These are phyloP conservation scores for Scedosporium dehoogii DNA, from an alignment of 2,329 filamentous ascomycete species.

Conservation along the genomic window DNA sequence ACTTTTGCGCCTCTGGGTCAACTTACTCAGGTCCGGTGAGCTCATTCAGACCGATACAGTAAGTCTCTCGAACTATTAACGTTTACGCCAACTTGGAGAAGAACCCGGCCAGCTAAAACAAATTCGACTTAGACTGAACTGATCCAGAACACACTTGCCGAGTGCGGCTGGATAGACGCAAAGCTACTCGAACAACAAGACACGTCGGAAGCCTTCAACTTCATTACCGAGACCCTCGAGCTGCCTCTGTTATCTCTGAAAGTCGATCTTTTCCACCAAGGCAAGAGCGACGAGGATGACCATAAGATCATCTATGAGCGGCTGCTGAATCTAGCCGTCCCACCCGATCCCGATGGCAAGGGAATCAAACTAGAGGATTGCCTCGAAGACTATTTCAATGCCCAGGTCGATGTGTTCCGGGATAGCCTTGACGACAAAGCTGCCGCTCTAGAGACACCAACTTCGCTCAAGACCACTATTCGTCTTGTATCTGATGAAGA, in stretches of 20 bases:
- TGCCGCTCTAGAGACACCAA: not conserved
- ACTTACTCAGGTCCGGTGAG: constrained; percentile 75
- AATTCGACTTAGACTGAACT: constrained; percentile 53
- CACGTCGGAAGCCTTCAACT: constrained; percentile 89
- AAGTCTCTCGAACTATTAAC: constrained; percentile 17
- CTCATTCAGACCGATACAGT: constrained; percentile 81
- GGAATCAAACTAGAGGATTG: constrained; percentile 80
- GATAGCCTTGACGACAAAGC: constrained; percentile 45
- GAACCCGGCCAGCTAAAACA: not conserved
- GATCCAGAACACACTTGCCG: constrained; percentile 71
- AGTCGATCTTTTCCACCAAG: constrained; percentile 90
- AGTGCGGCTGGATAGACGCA: constrained; percentile 84
- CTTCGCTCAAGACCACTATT: not conserved
- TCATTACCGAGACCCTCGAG: constrained; percentile 83
- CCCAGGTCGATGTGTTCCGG: constrained; percentile 77
- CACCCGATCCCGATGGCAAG: constrained; percentile 59
- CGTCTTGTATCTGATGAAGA: not conserved
- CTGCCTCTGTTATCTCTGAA: constrained; percentile 81
- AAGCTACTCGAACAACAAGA: constrained; percentile 76
- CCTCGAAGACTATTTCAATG: constrained; percentile 91
- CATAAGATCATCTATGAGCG: constrained; percentile 93
- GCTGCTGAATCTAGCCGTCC: constrained; percentile 83
- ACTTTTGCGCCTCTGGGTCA: constrained; percentile 82
- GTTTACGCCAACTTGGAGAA: not conserved
- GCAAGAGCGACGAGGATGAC: constrained; percentile 75